Evolutionary conservation across 306 rosid species (phyloP).

Genomic region (Dalbergia oliveri): DNA sequence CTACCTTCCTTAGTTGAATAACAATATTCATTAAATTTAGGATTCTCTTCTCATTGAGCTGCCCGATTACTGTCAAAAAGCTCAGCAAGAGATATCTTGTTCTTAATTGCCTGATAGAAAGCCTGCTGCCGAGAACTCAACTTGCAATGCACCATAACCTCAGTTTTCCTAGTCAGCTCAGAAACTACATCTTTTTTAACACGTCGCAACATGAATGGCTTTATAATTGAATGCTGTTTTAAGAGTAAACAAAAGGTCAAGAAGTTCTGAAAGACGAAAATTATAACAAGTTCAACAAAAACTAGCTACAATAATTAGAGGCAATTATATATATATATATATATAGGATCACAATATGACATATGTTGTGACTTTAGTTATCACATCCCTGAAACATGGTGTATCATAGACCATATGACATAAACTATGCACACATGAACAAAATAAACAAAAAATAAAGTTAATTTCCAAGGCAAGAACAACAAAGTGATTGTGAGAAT

Average conservation of each 20-base stretch:
- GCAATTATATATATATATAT: too few species aligned
- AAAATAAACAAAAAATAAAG: not conserved
- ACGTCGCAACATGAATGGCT: conserved; percentile 90
- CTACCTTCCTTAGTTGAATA: conserved; percentile 89
- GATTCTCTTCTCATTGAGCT: conserved; percentile 79
- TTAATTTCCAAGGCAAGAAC: not conserved
- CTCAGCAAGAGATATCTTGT: conserved; percentile 86
- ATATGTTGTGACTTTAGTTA: not conserved
- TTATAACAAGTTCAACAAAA: not conserved
- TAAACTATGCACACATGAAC: not conserved
- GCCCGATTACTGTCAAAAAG: conserved; percentile 82
- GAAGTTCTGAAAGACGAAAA: not conserved
- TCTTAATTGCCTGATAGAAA: conserved; percentile 88
- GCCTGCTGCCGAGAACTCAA: conserved; percentile 89
- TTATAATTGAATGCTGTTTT: conserved; percentile 79
- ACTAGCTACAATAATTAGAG: not conserved
- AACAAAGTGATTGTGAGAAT: conserved; percentile 7
- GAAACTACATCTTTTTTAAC: conserved; percentile 83
- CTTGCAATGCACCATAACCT: conserved; percentile 86
- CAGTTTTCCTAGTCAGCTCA: conserved; percentile 78
- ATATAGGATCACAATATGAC: not conserved
- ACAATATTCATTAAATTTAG: conserved; percentile 87
- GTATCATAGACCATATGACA: not conserved
- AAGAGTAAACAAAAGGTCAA: conserved; percentile 46
- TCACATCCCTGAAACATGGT: conserved; percentile 18